Evolutionary conservation across 768 basidiomycete genomes (phyloP).

Genomic region (Boletellus ananiceps): DNA sequence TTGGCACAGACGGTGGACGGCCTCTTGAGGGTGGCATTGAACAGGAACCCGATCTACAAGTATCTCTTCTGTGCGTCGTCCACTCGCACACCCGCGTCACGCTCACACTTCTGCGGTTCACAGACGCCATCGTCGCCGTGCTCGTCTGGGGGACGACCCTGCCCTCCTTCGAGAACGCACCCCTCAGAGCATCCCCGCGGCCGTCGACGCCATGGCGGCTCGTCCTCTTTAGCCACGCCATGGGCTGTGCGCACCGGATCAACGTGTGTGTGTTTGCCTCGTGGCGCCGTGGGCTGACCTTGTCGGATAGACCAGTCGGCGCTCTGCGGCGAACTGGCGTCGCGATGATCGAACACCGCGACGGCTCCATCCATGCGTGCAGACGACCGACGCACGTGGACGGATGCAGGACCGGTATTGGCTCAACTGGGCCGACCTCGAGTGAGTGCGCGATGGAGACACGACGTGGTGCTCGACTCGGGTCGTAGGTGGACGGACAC

Average conservation of each 20-base stretch:
- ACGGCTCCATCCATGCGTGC: slow-evolving; percentile 40
- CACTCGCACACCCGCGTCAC: no score
- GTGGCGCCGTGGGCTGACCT: no score
- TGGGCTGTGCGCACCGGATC: slow-evolving; percentile 39
- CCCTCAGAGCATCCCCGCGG: slow-evolving; percentile 15
- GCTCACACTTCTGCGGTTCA: not conserved
- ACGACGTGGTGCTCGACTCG: not conserved
- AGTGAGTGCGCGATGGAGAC: slow-evolving; percentile 9
- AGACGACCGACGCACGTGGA: slow-evolving; percentile 18
- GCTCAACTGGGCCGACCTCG: slow-evolving; percentile 30
- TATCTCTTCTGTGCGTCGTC: slow-evolving; percentile 19
- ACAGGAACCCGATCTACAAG: slow-evolving; percentile 25
- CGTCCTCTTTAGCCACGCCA: no score
- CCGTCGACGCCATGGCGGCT: no score
- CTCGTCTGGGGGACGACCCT: slow-evolving; percentile 31
- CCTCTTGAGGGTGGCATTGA: slow-evolving; percentile 27
- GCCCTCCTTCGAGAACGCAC: slow-evolving; percentile 31
- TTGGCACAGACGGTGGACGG: slow-evolving; percentile 30
- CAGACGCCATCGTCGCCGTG: slow-evolving; percentile 24
- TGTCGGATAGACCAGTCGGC: slow-evolving; percentile 20
- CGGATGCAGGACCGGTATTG: slow-evolving; percentile 26
- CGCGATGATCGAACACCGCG: slow-evolving; percentile 43
- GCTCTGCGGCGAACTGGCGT: slow-evolving; percentile 41
- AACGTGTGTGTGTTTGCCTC: slow-evolving; percentile 24
- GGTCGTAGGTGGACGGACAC: slow-evolving; percentile 23